Percentiles rank a stretch among this genome's conserved stretches.
These are phyloP conservation scores for Trametes gibbosa DNA, from an alignment of 768 basidiomycete genomes.

Conservation along the genomic window DNA sequence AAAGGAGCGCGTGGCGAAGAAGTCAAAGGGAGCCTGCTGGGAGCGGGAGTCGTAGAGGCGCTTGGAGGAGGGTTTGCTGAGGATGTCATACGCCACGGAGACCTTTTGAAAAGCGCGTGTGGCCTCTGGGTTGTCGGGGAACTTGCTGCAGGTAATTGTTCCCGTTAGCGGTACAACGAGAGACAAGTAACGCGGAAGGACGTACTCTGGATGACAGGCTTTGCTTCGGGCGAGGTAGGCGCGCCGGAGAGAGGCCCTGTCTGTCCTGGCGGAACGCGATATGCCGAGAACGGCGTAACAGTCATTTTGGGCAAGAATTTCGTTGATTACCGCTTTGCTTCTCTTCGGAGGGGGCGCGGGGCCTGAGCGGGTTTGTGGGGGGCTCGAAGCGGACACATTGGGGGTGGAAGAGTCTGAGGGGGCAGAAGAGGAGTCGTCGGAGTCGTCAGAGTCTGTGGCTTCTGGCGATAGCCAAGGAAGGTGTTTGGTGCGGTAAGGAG, in stretches of 20 bases:
- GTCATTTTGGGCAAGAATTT: constrained; percentile 60
- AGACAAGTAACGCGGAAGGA: neutral
- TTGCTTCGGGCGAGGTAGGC: constrained; percentile 76
- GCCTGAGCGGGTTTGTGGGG: neutral
- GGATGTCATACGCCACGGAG: constrained; percentile 77
- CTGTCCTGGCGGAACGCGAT: constrained; percentile 44
- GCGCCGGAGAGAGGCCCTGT: constrained; percentile 62
- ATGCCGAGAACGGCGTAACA: constrained; percentile 76
- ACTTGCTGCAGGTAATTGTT: constrained; percentile 53
- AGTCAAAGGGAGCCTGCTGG: constrained; percentile 45
- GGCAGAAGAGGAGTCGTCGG: constrained; percentile 22
- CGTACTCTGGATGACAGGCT: constrained; percentile 86
- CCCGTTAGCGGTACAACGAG: neutral
- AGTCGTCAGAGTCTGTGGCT: constrained; percentile 21
- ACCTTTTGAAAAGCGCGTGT: constrained; percentile 87
- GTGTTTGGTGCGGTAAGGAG: constrained; percentile 22
- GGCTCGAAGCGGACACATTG: neutral
- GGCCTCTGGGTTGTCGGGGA: constrained; percentile 70
- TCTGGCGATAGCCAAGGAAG: constrained; percentile 29
- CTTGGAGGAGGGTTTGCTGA: constrained; percentile 68
- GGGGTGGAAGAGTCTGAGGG: constrained; percentile 12
- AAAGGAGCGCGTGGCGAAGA: constrained; percentile 50
- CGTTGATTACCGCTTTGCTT: constrained; percentile 39
- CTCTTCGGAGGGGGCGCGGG: constrained; percentile 16
- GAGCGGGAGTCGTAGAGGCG: constrained; percentile 64